Base-by-base conservation (phyloP, 441 rosid genomes). In the Brassica balearica region DNA sequence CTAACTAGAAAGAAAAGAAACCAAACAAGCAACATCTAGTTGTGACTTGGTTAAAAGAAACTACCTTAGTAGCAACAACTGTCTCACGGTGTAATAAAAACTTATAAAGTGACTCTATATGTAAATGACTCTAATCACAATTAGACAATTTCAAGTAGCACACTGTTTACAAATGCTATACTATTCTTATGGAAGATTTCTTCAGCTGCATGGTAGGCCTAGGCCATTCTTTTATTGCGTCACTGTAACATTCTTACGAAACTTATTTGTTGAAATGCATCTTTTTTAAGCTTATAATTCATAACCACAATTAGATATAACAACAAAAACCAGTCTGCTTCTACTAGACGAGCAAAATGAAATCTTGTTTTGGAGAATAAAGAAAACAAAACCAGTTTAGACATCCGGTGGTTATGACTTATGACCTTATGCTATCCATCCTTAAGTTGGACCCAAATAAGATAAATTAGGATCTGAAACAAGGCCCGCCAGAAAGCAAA, bases 161-260 rank as follows among this genome's bases (percentile, higher is more conserved):
- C 55, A 48, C 2, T 51, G 58, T 51, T 51, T 51, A 51, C 58
- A 6, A 51, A 51, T 19, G 58, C 19, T 51, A 51, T 51, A 51
- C 58, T 51, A 51, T 51, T 51, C 19, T 51, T 51, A 51, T 51
- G 58, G 58, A n/a, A 51, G 58, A 51, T 51, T 51, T 51, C 58
- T 51, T 51, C 58, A 51, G 58, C 58, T 51, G 8, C 58, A 34
- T 34, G 41, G 41, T 34, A 34, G 34, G 34, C 34, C 34, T 29
- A 34, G 41, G 8, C 41, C 2, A 7, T 34, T 34, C 2, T 34
- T 34, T 41, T 41, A 41, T 41, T 41, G 48, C n/a, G 48, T 41
- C 55, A 48, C n/a, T 48, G 15, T 48, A 48, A 4, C 17, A 12
- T 48, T 48, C 15, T 48, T 11, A 43, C 53, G 14, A 1, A 43